These are phyloP conservation scores for Marchantia paleacea DNA, from an alignment of 225 moss, liverwort and hornwort genomes.

Conservation along the genomic window DNA sequence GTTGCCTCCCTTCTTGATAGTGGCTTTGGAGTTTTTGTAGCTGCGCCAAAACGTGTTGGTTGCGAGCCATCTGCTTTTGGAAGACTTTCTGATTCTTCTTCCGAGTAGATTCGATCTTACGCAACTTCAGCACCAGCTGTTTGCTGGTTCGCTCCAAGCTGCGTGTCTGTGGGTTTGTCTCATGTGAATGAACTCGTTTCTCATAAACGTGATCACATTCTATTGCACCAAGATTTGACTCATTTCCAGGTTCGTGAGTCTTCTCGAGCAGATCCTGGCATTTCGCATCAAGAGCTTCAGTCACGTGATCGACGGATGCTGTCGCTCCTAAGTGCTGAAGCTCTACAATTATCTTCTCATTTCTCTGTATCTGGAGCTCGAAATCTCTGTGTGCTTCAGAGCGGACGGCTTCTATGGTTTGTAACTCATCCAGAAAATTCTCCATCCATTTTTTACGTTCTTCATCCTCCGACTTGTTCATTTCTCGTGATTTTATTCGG, in stretches of 20 bases:
- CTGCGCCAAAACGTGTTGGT: background rate
- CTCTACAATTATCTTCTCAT: slow-evolving; percentile 31
- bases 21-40: slow-evolving; percentile 3
- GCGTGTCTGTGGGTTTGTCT: background rate
- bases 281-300: background rate
- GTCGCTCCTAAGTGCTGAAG: slow-evolving; percentile 20
- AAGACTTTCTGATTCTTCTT: slow-evolving; percentile 3
- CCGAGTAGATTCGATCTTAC: background rate
- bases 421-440: slow-evolving; percentile 29
- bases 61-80: slow-evolving; percentile 3
- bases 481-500: background rate
- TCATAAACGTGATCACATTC: slow-evolving; percentile 4
- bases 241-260: background rate
- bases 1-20: background rate
- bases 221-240: background rate
- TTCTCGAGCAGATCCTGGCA: background rate
- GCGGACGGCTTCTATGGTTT: slow-evolving; percentile 20
- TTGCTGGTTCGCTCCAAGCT: background rate
- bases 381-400: slow-evolving; percentile 26
- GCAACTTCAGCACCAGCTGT: background rate
- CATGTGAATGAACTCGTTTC: background rate
- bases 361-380: slow-evolving; percentile 26
- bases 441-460: slow-evolving; percentile 21
- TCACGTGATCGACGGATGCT: background rate
- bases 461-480: slow-evolving; percentile 8